Base-by-base conservation (phyloP, 2,329 filamentous ascomycete genomes). In the Hymenoscyphus salicellus region DNA sequence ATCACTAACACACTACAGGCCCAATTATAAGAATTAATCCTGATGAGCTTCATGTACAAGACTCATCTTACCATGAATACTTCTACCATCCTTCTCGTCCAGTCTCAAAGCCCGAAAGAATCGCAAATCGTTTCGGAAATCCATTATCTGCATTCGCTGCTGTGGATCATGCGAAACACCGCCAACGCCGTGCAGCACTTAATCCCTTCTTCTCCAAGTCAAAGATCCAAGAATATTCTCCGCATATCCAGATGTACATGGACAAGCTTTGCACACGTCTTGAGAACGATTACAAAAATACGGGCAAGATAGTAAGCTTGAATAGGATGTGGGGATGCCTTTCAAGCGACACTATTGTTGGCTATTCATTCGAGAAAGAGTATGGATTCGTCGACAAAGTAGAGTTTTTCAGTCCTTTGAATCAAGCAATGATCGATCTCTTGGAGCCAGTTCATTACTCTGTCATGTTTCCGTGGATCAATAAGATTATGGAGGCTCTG, bases 301-400 rank as follows among this genome's bases (percentile, higher is more conserved):
- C 23, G 8, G 55, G 55, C 10, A 63, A 55, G 16, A 55, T 59
- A 5, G 33, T 69, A 14, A 49, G 32, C 17, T 36, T 68, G 10
- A 62, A 60, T 20, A 38, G 46, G 55, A 63, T 56, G 16, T 64
- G 61, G 59, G 57, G 59, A 16, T 70, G 64, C 28, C 61, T 64
- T 30, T 38, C 66, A 17, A 60, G 43, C 17, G 73, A 75, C 64
- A 65, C 69, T 17, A 68, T 74, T 38, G 71, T 67, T 3, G 66
- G 70, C 46, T 72, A 72, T 63, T 66, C 65, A 38, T 74, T 73
- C 56, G 71, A 52, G 14, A 26, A 16, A 16, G 14, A 26, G n/a
- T 28, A 55, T 28, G 52, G 20, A n/a, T 32, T 55, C 41, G n/a
- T 43, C n/a, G 41, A 43, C 5, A n/a, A 17, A 17, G 16, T 20